Base-by-base conservation (phyloP, 768 basidiomycete species). In the Cystofilobasidium capitatum region DNA sequence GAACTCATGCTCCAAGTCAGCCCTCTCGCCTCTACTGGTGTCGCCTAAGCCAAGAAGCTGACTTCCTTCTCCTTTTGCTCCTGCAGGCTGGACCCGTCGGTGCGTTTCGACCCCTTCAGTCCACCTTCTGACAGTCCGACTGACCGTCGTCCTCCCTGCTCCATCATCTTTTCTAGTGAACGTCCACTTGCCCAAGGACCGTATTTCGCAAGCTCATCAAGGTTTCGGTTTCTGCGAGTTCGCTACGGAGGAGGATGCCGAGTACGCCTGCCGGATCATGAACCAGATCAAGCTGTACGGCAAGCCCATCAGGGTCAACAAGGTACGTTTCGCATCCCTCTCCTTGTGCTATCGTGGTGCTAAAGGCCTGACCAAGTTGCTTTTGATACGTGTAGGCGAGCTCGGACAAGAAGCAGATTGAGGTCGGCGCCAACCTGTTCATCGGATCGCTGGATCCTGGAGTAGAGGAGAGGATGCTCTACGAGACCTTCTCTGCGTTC, bases 211-310 rank as follows among this genome's bases (percentile, higher is more conserved):
- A 89, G 83, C 89, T 1, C 96, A 98, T 76, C 96, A 99, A 79
- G 96, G 96, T 57, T 99, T 97, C 79, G 96, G 96, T 45, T 99
- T 99, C 80, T 97, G 94, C 83, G 96, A 99, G 81, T 98, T 99
- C 78, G 81, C 94, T 78, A 92, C 92, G 44, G 93, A 98, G 80
- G 93, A 96, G 77, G 96, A 98, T 79, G 92, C 96, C 70, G 96
- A 99, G 79, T 99, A 99, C 78, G 94, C 92, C 66, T 97, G 94
- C 83, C 96, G 97, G 82, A 97, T 98, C 73, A 97, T 98, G 94
- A 99, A 99, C 77, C 94, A 97, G 82, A 98, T 99, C 76, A 99
- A 99, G 79, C 78, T 99, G 62, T 99, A 89, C 85, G 96, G 96
- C 31, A 98, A 98, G 76, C 96, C 96, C 37, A 96, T 99, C 68